Conservation (phyloP, 2,329 filamentous ascomycete genomes). For the Neurospora sp. region DNA sequence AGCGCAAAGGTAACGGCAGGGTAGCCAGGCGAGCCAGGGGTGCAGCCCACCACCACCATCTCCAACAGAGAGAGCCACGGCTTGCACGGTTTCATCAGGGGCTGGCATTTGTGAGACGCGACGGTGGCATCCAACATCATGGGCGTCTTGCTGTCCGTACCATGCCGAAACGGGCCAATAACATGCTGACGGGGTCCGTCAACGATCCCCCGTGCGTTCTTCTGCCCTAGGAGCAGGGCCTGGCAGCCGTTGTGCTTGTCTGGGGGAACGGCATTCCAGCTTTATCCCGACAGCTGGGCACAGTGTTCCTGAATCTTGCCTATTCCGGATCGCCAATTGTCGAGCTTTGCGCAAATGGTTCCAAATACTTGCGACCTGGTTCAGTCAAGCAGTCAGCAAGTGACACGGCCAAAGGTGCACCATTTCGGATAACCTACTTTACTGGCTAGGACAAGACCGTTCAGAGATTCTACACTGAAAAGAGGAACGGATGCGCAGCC, state of each 20-base stretch:
- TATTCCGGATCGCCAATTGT: neutral
- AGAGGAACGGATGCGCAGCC: neutral
- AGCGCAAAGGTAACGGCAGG: neutral
- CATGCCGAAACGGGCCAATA: slow-evolving; percentile 7
- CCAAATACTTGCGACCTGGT: neutral
- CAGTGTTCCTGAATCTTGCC: neutral
- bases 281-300: neutral
- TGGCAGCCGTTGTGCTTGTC: neutral
- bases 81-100: slow-evolving; percentile 15
- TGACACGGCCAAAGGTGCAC: neutral
- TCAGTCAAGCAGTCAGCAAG: neutral
- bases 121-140: neutral
- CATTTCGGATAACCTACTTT: neutral
- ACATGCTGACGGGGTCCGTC: neutral
- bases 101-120: slow-evolving; percentile 7
- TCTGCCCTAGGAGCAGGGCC: neutral
- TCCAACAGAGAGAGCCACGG: slow-evolving; percentile 9
- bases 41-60: slow-evolving; percentile 1
- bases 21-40: neutral
- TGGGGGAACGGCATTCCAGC: neutral
- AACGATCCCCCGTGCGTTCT: neutral
- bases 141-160: neutral
- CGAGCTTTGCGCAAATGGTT: neutral
- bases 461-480: neutral
- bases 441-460: neutral